These are phyloP conservation scores for Leccinum rimulosum DNA, from an alignment of 768 basidiomycete genomes.

Conservation along the genomic window DNA sequence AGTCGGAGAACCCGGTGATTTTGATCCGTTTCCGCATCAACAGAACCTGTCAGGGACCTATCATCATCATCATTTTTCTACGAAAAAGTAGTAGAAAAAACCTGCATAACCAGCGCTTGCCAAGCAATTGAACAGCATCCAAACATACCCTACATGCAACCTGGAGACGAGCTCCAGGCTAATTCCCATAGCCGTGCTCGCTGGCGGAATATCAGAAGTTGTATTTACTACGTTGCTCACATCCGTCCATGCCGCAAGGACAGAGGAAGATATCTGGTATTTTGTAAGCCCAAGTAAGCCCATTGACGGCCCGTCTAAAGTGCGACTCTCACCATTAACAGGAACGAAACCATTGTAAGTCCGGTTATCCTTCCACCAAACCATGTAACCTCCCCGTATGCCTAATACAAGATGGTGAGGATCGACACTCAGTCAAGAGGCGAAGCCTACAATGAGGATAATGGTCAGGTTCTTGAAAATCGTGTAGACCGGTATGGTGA, in stretches of 20 bases:
- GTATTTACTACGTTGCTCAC: conserved; percentile 42
- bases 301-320: not conserved
- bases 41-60: conserved; percentile 60
- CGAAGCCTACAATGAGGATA: conserved; percentile 80
- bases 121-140: conserved; percentile 94
- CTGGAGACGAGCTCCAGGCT: conserved; percentile 39
- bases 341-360: conserved; percentile 85
- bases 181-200: conserved; percentile 26
- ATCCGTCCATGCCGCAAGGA: conserved; percentile 97
- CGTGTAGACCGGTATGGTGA: conserved; percentile 96
- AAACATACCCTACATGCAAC: conserved; percentile 84
- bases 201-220: conserved; percentile 24
- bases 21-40: conserved; percentile 98
- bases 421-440: not conserved
- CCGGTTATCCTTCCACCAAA: conserved; percentile 88
- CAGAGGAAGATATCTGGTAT: conserved; percentile 78
- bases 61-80: conserved; percentile 4
- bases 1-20: conserved; percentile 90
- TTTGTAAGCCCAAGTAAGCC: not conserved
- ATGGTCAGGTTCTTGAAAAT: conserved; percentile 99
- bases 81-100: conserved; percentile 13
- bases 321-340: conserved; percentile 71
- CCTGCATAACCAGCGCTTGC: conserved; percentile 87
- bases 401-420: conserved; percentile 43
- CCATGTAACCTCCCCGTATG: conserved; percentile 97